Evolutionary conservation across 805 yeast species (phyloP), one percentile per base, ranked within the genome.

Genomic region (Metschnikowia colocasiae): DNA sequence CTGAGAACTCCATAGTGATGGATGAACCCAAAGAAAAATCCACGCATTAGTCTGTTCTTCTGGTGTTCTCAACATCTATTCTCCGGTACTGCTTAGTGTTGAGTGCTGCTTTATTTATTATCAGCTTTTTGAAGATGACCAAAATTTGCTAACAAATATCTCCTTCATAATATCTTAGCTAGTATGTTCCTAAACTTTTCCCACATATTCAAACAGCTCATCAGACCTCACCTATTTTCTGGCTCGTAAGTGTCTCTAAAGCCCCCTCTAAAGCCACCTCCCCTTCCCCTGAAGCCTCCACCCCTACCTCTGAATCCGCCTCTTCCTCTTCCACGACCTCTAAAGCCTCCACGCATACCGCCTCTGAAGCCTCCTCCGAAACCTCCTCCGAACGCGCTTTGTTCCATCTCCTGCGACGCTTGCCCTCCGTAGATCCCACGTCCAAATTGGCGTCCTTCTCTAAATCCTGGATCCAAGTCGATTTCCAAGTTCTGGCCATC

Each of bases 391-490:
- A 62, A 58, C 6, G 63, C 64, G n/a, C 29, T 26, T 50, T 47
- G 55, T 18, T 49, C 61, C 37, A 39, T 50, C 62, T 88, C 96
- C 59, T 85, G 91, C 43, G 85, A 71, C 1, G 84, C 90, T 63
- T 94, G 99, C 2, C 97, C 98, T 48, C 99, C 99, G 51, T 80
- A 82, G 13, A 79, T 76, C 39, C 98, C 98, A 59, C 99, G 78
- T 18, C 99, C 99, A 61, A 83, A 94, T 62, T 94, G 98, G 55
- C 99, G 76, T 1, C 99, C 99, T 57, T 92, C 97, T 52, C 79
- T 81, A 63, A 92, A 94, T 0, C 99, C 99, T 0, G 97, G 97
- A 61, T 94, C 99, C 57, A 95, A 73, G 68, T 94, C 99, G 42
- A 92, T 87, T 32, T 85, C 84, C 60, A 94, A 78, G 32, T 76